These are phyloP conservation scores for Cinnamomum chago DNA, from an alignment of 164 flowering plant species.

Conservation along the genomic window DNA sequence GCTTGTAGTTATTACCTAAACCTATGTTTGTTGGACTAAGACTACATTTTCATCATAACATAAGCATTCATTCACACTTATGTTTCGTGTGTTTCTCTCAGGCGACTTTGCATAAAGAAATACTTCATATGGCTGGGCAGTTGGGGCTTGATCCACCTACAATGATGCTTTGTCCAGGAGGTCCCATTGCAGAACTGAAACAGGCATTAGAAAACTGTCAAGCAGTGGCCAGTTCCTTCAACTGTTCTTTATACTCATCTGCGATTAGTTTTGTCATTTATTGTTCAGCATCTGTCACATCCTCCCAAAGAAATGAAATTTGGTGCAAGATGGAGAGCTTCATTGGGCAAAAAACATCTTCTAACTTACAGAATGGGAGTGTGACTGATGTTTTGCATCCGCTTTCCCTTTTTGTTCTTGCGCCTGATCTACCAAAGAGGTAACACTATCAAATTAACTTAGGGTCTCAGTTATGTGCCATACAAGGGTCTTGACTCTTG, in stretches of 20 bases:
- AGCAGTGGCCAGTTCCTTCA: conserved; percentile 76
- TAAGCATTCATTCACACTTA: not conserved
- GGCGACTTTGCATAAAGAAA: conserved; percentile 83
- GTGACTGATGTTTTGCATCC: conserved; percentile 32
- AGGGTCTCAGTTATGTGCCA: not conserved
- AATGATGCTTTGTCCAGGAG: conserved; percentile 66
- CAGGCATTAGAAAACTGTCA: conserved; percentile 84
- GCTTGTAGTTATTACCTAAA: not conserved
- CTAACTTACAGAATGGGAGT: conserved; percentile 20
- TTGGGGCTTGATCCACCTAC: conserved; percentile 97
- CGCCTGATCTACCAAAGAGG: conserved; percentile 87
- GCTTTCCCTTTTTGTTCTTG: conserved; percentile 59
- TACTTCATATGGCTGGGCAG: conserved; percentile 96
- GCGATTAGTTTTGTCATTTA: conserved; percentile 63
- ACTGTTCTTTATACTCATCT: conserved; percentile 65
- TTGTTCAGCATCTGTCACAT: conserved; percentile 49
- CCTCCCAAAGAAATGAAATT: conserved; percentile 39
- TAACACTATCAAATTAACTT: conserved; percentile 21
- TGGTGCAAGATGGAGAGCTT: conserved; percentile 37
- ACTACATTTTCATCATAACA: not conserved
- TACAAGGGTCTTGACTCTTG: not conserved
- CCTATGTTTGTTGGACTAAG: not conserved
- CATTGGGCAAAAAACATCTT: conserved; percentile 32
- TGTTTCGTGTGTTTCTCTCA: conserved; percentile 20
- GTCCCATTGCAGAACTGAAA: conserved; percentile 57